Base-by-base conservation (phyloP, 2,329 filamentous ascomycete species). In the Coniella vitis region DNA sequence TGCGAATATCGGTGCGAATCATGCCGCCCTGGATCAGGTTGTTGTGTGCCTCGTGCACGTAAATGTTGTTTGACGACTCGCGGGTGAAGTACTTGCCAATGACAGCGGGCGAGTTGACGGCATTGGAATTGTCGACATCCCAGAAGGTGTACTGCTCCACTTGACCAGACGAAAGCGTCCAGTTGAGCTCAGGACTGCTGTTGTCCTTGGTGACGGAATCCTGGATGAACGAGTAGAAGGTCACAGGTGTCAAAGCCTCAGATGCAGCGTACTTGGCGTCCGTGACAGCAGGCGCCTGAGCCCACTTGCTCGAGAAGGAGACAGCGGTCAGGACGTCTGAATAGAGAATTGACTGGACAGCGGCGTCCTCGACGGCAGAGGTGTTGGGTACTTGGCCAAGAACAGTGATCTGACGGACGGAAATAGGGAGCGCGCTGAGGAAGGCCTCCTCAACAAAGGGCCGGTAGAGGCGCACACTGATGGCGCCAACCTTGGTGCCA, bases 371-470 rank as follows among this genome's bases (percentile, higher is more conserved):
- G 7, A 93, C 86, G 51, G 83, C 81, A 51, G 79, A 72, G 55
- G 87, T 78, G 57, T 87, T 83, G 54, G 76, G 69, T 56, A 98
- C 91, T 66, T 98, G 93, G 47, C 93, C 93, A 5, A 98, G 79
- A 17, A 97, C 89, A 34, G 85, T 84, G 56, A 98, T 76, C 54
- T 78, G 86, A 68, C 80, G 81, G 40, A 84, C 79, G 32, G 86
- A 86, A 57, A 81, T 74, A 31, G 93, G 90, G 22, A 98, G 78
- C 10, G 80, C 79, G 57, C 85, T 82, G 55, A 97, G 73, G 75
- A 98, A 97, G 45, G 88, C 87, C 64, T 96, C 90, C 70, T 98
- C 93, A 29, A 93, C 81, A 62, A 98, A 97, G 14, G 93, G 93
- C 38, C 91, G 83, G 74, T 97, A 98, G 48, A 98, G 78, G 55